Base-by-base conservation (phyloP, 768 basidiomycete genomes). In the Suillus subalutaceus region DNA sequence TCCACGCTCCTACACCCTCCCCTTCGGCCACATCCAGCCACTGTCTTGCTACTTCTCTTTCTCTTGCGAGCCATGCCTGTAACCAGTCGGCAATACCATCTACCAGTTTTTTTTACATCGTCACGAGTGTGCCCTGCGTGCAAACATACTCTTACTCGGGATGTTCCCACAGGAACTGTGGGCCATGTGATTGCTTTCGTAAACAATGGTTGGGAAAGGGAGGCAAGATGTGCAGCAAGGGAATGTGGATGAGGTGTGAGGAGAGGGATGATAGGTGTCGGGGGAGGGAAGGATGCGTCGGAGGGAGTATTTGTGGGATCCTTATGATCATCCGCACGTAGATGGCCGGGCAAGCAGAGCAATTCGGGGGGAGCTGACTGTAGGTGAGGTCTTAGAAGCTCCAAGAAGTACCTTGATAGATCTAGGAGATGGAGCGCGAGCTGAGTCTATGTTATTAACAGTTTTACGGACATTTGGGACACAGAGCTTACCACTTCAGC, bases 131-230 rank as follows among this genome's bases (percentile, higher is more conserved):
- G 94, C 2, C 84, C 88, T 0, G 94, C 88, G 72, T 96, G 92
- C 35, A 98, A 72, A 75, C 96, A 98, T n/a, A 98, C 86, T 3
- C 96, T 79, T 2, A 98, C 90, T 20, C 96, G 86, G 67, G 96
- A 91, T 66, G 85, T 85, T 10, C 93, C 95, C 63, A 89, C 90
- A 0, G 96, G 94, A 0, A 97, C 96, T 0, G 96, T 97, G 0
- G 97, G 96, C 82, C 90, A 91, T 12, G 86, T 88, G 50, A 95
- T 94, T 5, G 92, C 88, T 4, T 90, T 87, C 0, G 90, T 89
- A 88, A 72, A 91, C 83, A 1, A 85, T 84, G 3, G 26, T 76
- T 64, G 55, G 78, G 72, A 37, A 23, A 30, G 0, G 62, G 56
- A 1, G 26, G 46, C 46, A 23, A 50, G 66, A 40, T 32, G 65